A percentile compares a stretch with the other conserved stretches of the same genome.
phyloP scores from a whole-genome alignment of 78 protist species.

The Dictyostelium intermedium region DNA sequence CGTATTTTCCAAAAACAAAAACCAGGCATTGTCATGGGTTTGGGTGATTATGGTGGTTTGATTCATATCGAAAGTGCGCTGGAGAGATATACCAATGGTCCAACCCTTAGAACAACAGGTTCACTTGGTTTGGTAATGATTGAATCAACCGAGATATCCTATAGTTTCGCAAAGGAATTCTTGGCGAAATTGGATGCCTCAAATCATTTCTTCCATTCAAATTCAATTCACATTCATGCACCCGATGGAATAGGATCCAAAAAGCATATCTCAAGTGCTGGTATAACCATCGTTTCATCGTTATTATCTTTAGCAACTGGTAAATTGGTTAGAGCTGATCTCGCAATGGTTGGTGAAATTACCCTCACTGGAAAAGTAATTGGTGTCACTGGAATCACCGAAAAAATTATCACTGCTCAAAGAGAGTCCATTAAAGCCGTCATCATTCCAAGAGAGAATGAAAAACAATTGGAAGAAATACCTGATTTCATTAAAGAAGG shows the following conservation, averaged over 20 bases:
- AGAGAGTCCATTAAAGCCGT: conserved; percentile 82
- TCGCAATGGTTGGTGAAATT: conserved; percentile 97
- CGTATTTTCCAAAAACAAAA: conserved; percentile 78
- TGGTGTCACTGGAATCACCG: conserved; percentile 93
- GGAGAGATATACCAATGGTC: conserved; percentile 20
- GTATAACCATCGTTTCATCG: conserved; percentile 90
- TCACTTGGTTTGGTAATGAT: conserved; percentile 91
- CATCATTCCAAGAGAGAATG: conserved; percentile 90
- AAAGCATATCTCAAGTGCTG: conserved; percentile 96
- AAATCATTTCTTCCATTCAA: conserved; percentile 30
- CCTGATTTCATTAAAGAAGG: conserved; percentile 83
- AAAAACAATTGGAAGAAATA: conserved; percentile 89
- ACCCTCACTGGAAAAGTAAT: conserved; percentile 90
- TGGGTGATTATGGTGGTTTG: conserved; percentile 91
- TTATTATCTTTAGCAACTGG: conserved; percentile 88
- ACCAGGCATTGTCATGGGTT: conserved; percentile 93
- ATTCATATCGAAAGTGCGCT: conserved; percentile 85
- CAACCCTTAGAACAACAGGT: conserved; percentile 67
- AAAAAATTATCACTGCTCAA: conserved; percentile 93
- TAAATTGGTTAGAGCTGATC: conserved; percentile 40
- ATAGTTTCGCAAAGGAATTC: conserved; percentile 77
- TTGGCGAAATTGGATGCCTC: conserved; percentile 2
- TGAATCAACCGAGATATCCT: conserved; percentile 89
- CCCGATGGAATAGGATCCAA: conserved; percentile 97
- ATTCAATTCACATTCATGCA: conserved; percentile 91